phyloP scores from a whole-genome alignment of 306 rosid genomes.

The Fagus sylvatica region DNA sequence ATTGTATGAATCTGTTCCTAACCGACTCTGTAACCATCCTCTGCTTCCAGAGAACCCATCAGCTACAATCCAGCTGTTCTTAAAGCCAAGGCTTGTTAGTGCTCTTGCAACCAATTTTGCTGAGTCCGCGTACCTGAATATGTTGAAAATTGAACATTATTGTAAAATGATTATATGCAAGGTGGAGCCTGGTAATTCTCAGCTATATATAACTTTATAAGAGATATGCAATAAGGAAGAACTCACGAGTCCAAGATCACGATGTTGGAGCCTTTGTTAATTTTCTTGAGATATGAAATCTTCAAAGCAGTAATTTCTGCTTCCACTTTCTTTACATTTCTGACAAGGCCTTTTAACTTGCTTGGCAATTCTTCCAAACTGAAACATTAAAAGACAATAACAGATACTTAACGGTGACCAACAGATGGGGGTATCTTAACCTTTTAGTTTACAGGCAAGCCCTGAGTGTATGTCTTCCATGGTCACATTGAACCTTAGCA shows the following conservation, averaged over 20 bases:
- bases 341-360: constrained; percentile 75
- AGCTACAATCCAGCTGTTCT: constrained; percentile 66
- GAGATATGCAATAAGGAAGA: constrained; percentile 13
- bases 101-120: constrained; percentile 81
- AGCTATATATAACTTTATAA: background rate
- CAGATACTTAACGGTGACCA: background rate
- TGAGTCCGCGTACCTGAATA: constrained; percentile 67
- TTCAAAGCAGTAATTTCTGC: constrained; percentile 86
- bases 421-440: background rate
- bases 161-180: background rate
- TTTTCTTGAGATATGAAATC: constrained; percentile 77
- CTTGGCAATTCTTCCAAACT: constrained; percentile 88
- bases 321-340: constrained; percentile 79
- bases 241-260: constrained; percentile 86
- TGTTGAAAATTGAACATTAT: constrained; percentile 3
- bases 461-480: background rate
- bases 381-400: constrained; percentile 24
- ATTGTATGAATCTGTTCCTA: constrained; percentile 79
- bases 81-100: constrained; percentile 65
- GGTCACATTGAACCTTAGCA: background rate
- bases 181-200: background rate
- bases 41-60: constrained; percentile 88
- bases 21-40: constrained; percentile 93
- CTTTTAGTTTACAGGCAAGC: background rate
- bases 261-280: constrained; percentile 68